Conservation (phyloP, 192 early-diverging fungal species). For the Backusella westeae region DNA sequence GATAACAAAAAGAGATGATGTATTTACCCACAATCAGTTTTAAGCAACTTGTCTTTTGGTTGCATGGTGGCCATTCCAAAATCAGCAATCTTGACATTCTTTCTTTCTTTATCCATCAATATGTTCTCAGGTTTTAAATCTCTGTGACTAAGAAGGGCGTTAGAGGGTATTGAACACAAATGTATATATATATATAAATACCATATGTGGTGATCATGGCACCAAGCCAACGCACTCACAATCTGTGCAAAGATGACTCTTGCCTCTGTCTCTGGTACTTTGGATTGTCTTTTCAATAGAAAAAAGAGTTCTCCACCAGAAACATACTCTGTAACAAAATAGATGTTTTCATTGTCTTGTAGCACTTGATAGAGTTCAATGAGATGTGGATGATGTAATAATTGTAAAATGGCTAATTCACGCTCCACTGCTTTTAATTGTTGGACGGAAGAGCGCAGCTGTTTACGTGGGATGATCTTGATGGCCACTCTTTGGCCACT, state of each 20-base stretch:
- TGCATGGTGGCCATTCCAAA: slow-evolving; percentile 62
- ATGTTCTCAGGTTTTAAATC: slow-evolving; percentile 77
- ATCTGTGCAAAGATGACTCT: slow-evolving; percentile 70
- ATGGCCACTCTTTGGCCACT: slow-evolving; percentile 34
- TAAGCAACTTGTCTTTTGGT: slow-evolving; percentile 43
- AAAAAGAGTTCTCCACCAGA: slow-evolving; percentile 23
- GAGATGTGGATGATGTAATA: slow-evolving; percentile 25
- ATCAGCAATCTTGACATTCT: slow-evolving; percentile 60
- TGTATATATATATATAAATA: background rate
- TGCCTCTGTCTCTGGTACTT: slow-evolving; percentile 48
- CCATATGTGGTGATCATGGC: slow-evolving; percentile 30
- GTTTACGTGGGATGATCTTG: slow-evolving; percentile 26
- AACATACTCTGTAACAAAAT: slow-evolving; percentile 30
- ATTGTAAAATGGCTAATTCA: slow-evolving; percentile 29
- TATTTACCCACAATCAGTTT: slow-evolving; percentile 62
- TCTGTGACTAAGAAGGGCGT: slow-evolving; percentile 43
- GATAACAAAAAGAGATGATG: slow-evolving; percentile 16
- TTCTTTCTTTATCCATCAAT: slow-evolving; percentile 34
- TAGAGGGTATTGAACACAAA: too few species aligned
- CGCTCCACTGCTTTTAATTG: slow-evolving; percentile 13
- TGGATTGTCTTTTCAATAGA: background rate
- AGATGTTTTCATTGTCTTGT: slow-evolving; percentile 26
- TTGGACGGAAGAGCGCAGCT: slow-evolving; percentile 4
- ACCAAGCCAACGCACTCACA: slow-evolving; percentile 55
- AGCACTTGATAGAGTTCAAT: slow-evolving; percentile 23